These are phyloP conservation scores for Lagerstroemia speciosa DNA, from an alignment of 345 rosid genomes.

Conservation along the genomic window DNA sequence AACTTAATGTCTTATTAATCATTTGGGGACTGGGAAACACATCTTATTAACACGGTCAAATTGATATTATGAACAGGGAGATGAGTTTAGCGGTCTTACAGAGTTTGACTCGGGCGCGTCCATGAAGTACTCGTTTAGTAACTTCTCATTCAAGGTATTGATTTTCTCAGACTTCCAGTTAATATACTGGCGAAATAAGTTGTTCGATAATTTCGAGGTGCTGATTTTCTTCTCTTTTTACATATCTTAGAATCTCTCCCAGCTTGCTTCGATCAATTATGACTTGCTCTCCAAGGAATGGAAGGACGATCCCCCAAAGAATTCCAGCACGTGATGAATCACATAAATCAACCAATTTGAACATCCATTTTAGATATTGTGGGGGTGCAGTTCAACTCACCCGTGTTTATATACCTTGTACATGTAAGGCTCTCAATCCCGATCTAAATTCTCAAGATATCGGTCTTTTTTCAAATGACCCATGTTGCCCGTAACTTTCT, in stretches of 20 bases:
- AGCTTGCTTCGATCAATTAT: conserved; percentile 95
- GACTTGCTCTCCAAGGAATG: conserved; percentile 95
- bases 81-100: conserved; percentile 59
- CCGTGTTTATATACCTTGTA: conserved; percentile 53
- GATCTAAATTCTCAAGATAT: neutral
- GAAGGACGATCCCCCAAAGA: conserved; percentile 66
- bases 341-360: neutral
- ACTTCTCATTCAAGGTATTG: conserved; percentile 92
- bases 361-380: neutral
- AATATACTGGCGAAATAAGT: neutral
- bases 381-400: conserved; percentile 3
- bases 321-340: conserved; percentile 32
- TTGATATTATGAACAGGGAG: conserved; percentile 40
- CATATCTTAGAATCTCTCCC: conserved; percentile 66
- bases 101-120: conserved; percentile 70
- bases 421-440: conserved; percentile 37
- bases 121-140: conserved; percentile 91
- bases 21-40: neutral
- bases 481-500: neutral
- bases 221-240: neutral
- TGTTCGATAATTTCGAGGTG: neutral
- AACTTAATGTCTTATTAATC: neutral
- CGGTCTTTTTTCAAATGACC: neutral
- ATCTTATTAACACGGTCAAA: too few relatives aligned
- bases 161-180: neutral